A percentile compares a stretch with the other conserved stretches of the same genome.
Evolutionary conservation across 164 flowering plant species (phyloP).

Genomic region (Nelumbo lutea): DNA sequence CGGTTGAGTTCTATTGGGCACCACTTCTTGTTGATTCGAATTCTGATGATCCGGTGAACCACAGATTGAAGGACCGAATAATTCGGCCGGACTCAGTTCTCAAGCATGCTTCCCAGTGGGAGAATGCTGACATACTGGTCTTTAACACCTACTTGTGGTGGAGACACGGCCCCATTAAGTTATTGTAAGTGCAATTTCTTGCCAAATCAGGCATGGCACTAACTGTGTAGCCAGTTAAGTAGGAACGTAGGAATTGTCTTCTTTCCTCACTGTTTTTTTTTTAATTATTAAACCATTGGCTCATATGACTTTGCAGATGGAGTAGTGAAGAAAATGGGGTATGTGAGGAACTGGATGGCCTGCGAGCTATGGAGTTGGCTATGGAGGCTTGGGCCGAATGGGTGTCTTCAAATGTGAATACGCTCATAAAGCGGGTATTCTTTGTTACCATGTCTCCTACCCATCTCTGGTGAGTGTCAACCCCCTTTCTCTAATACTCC

Average conservation of each 20-base stretch:
- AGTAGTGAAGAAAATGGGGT: conserved; percentile 49
- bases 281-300: neutral
- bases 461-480: conserved; percentile 58
- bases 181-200: conserved; percentile 46
- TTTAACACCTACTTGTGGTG: conserved; percentile 97
- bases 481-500: neutral
- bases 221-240: neutral
- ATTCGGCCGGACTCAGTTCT: conserved; percentile 72
- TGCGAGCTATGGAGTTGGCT: conserved; percentile 82
- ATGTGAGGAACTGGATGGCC: conserved; percentile 81
- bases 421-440: conserved; percentile 54
- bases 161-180: conserved; percentile 92
- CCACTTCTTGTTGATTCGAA: conserved; percentile 90
- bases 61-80: conserved; percentile 71
- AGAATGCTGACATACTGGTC: conserved; percentile 78
- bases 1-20: conserved; percentile 93
- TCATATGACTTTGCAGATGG: conserved; percentile 55
- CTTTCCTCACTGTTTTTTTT: neutral
- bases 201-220: neutral
- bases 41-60: conserved; percentile 89
- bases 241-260: neutral
- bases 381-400: conserved; percentile 88
- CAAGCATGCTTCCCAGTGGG: conserved; percentile 75
- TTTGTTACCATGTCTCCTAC: conserved; percentile 98
- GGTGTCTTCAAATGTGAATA: conserved; percentile 60